These are phyloP conservation scores for Tricholoma hemisulphureum DNA, from an alignment of 768 basidiomycete genomes.

Conservation along the genomic window DNA sequence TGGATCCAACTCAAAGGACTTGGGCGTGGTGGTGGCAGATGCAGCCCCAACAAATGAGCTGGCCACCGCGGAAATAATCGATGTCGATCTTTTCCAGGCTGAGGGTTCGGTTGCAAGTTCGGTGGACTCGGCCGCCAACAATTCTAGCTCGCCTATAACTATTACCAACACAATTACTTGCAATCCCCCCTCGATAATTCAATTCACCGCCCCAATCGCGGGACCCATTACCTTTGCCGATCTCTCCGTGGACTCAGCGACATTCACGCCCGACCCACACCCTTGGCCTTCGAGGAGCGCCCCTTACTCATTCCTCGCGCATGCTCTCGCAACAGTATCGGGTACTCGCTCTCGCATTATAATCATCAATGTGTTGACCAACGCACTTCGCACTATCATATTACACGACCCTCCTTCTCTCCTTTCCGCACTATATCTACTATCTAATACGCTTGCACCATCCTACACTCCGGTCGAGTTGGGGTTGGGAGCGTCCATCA, in stretches of 20 bases:
- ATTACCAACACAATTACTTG: not conserved
- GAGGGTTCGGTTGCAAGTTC: not conserved
- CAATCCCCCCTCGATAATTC: not conserved
- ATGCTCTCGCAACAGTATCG: constrained; percentile 58
- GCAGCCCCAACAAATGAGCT: not conserved
- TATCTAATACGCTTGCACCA: constrained; percentile 78
- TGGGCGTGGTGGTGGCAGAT: not conserved
- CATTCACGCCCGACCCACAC: constrained; percentile 41
- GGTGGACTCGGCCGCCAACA: not conserved
- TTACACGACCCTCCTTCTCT: constrained; percentile 66
- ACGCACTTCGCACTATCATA: constrained; percentile 69
- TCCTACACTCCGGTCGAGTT: constrained; percentile 72
- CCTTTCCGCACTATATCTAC: constrained; percentile 72
- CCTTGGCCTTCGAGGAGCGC: constrained; percentile 45
- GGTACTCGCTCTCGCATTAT: constrained; percentile 70
- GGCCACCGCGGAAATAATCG: constrained; percentile 5
- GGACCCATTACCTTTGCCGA: constrained; percentile 10
- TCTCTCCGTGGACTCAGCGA: constrained; percentile 49
- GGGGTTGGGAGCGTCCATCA: constrained; percentile 64
- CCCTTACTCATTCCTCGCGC: constrained; percentile 72
- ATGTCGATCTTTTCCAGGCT: constrained; percentile 8
- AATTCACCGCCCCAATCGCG: not conserved
- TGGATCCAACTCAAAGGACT: not conserved
- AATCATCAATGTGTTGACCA: constrained; percentile 69
- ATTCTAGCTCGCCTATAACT: not conserved